Percentiles rank a stretch among this genome's conserved stretches.
These are phyloP conservation scores for Xanthoceras sorbifolium DNA, from an alignment of 345 rosid species.

Conservation along the genomic window DNA sequence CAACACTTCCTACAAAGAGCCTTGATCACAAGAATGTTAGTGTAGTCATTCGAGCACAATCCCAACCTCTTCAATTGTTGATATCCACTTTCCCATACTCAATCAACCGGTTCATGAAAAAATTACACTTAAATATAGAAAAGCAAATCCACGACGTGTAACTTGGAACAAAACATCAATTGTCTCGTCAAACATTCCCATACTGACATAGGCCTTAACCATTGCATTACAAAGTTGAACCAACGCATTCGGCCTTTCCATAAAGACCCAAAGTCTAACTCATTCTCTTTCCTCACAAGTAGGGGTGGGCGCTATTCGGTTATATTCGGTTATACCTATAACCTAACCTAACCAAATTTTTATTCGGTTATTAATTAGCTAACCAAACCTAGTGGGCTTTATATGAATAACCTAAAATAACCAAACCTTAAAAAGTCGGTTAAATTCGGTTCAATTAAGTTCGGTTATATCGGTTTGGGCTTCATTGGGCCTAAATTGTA, in stretches of 20 bases:
- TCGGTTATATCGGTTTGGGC: too few relatives aligned
- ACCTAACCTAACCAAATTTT: too few relatives aligned
- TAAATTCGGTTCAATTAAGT: too few relatives aligned
- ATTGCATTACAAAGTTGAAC: slow-evolving; percentile 40
- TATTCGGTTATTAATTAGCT: too few relatives aligned
- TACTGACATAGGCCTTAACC: slow-evolving; percentile 54
- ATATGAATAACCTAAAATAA: too few relatives aligned
- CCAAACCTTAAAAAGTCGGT: too few relatives aligned
- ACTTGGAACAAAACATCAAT: slow-evolving; percentile 46
- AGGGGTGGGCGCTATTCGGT: too few relatives aligned
- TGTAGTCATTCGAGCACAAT: slow-evolving; percentile 51
- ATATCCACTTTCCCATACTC: slow-evolving; percentile 40
- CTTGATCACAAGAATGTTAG: slow-evolving; percentile 57
- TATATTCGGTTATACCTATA: too few relatives aligned
- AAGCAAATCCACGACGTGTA: slow-evolving; percentile 34
- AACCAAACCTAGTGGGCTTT: too few relatives aligned
- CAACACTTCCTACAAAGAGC: slow-evolving; percentile 60
- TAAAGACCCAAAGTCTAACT: slow-evolving; percentile 35
- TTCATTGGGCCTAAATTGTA: too few relatives aligned
- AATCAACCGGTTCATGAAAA: slow-evolving; percentile 57
- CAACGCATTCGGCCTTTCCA: slow-evolving; percentile 30
- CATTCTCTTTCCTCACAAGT: slow-evolving; percentile 33
- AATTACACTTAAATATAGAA: slow-evolving; percentile 54
- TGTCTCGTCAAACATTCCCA: slow-evolving; percentile 58
- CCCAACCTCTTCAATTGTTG: slow-evolving; percentile 50